Conservation (phyloP, 768 basidiomycete genomes). For the Russula brevipes region DNA sequence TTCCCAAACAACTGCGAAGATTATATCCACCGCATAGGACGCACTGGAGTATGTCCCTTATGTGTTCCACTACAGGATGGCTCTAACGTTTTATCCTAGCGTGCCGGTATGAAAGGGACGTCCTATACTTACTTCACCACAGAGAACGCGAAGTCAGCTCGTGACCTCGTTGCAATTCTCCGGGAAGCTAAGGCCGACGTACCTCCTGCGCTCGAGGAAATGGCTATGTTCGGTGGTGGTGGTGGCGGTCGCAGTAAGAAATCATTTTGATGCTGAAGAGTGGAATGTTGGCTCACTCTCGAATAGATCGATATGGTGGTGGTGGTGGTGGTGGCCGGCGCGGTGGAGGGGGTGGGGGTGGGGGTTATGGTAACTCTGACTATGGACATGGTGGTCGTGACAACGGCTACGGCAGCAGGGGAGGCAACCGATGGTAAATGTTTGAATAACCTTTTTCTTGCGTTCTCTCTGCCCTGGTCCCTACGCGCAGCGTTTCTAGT, state of each 20-base stretch:
- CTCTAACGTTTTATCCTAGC: constrained; percentile 40
- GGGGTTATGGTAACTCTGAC: constrained; percentile 39
- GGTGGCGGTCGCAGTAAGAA: constrained; percentile 66
- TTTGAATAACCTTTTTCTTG: background rate
- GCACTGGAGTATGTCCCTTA: constrained; percentile 68
- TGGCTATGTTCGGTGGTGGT: constrained; percentile 82
- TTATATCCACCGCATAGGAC: constrained; percentile 98
- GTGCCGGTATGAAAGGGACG: constrained; percentile 85
- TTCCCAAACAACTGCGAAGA: constrained; percentile 98
- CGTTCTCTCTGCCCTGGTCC: background rate
- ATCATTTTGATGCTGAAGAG: background rate
- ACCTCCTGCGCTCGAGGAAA: constrained; percentile 88
- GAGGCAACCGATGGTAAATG: constrained; percentile 33
- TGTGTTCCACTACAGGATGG: background rate
- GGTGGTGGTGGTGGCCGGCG: constrained; percentile 43
- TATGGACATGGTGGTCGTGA: constrained; percentile 40
- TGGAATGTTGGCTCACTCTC: constrained; percentile 11
- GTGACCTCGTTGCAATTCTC: constrained; percentile 83
- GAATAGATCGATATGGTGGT: constrained; percentile 54
- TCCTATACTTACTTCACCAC: constrained; percentile 97
- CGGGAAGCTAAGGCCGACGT: constrained; percentile 81
- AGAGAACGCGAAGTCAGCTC: constrained; percentile 90
- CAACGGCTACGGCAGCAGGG: constrained; percentile 35
- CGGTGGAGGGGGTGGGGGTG: constrained; percentile 40
- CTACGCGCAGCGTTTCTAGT: background rate